Percentiles rank a stretch among this genome's conserved stretches.
phyloP scores from a whole-genome alignment of 169 alveolate species.

The Eimeria necatrix region DNA sequence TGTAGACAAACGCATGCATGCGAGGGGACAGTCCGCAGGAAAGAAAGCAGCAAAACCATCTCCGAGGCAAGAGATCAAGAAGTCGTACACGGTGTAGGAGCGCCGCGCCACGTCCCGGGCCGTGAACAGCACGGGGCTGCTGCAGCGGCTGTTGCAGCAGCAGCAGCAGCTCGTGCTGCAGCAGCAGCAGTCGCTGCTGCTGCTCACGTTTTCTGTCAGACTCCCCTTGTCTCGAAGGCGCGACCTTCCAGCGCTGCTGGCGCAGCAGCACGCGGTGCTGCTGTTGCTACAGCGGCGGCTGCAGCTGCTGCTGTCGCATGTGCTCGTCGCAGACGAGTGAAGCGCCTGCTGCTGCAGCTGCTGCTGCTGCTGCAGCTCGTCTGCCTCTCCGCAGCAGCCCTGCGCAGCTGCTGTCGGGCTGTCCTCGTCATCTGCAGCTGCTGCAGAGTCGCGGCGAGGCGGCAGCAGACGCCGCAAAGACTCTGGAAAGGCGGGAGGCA shows the following conservation, averaged over 20 bases:
- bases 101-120: constrained; percentile 64
- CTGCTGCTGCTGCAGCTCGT: not conserved
- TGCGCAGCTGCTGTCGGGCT: not conserved
- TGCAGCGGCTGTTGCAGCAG: not conserved
- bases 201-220: not conserved
- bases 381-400: not conserved
- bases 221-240: not conserved
- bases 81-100: constrained; percentile 72
- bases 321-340: not conserved
- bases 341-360: not conserved
- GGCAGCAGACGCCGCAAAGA: constrained; percentile 21
- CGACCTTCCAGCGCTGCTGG: not conserved
- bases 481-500: constrained; percentile 29
- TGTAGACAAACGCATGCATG: constrained; percentile 52
- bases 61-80: constrained; percentile 19
- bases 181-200: not conserved
- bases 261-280: not conserved
- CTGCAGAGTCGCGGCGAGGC: not conserved
- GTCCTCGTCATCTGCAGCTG: not conserved
- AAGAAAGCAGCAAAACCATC: constrained; percentile 67
- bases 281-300: not conserved
- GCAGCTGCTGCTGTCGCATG: not conserved
- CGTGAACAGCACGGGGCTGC: not conserved
- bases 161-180: not conserved
- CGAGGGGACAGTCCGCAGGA: constrained; percentile 51